Evolutionary conservation across 1,284 basidiomycete genomes (phyloP), one percentile per base, ranked within the genome.

Genomic region (Boletellus deceptivus): DNA sequence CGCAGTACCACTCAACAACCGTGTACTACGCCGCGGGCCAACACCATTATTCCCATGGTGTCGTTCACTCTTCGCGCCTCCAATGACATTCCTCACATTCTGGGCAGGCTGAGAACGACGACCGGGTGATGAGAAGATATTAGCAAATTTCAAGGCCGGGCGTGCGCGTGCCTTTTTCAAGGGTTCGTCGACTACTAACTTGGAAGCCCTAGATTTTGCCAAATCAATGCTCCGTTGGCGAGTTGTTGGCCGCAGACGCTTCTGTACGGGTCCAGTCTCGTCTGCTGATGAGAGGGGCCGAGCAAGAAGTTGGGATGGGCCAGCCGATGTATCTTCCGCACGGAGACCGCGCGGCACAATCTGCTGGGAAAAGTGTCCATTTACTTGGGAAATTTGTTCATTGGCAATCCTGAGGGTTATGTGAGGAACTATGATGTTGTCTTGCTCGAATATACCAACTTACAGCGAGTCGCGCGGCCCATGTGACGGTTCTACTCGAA

Each of bases 101-200:
- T 80, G 75, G 69, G 78, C 72, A 67, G 77, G 74, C 86, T 88
- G 83, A 71, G 80, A 77, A 80, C 76, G 78, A 79, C 81, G 81
- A 77, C 79, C 78, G 70, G 79, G 76, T 74, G 80, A 84, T 86
- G 84, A 88, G 84, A 86, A 84, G 76, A 84, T 76, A 75, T 86
- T 86, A 84, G 82, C 76, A 80, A 83, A 79, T 72, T 78, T 83
- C 78, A 85, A 77, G 77, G 79, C 83, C 81, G 80, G 83, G 80
- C 82, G 84, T 77, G 80, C 79, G 82, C 84, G 79, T 86, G 83
- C 86, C 86, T 89, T 89, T 85, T 86, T 88, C 75, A 76, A 74
- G 69, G 80, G 77, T 69, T 85, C 83, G 70, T 86, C 83, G 61
- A 74, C 68, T 69, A 70, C 68, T 63, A 76, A 64, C 74, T 86